Evolutionary conservation across 306 rosid genomes (phyloP), one percentile per base, ranked within the genome.

Genomic region (Ziziphus jujuba): DNA sequence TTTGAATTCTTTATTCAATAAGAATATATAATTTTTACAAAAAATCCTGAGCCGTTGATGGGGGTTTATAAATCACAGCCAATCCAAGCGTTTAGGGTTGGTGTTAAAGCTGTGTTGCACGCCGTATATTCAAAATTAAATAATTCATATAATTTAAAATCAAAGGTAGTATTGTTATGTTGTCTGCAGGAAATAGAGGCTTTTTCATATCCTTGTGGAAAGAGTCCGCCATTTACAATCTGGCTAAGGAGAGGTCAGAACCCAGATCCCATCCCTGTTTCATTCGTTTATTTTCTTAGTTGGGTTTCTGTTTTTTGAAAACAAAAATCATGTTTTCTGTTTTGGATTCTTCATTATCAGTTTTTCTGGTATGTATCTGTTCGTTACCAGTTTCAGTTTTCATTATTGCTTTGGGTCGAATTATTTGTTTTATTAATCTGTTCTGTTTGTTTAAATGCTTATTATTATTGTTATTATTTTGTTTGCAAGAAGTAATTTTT

Each of bases 181-280:
- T 50, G n/a, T n/a, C n/a, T n/a, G 55, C 24, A 50, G 22, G 48
- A 50, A 38, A 17, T 7, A 4, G 24, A 35, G 55, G 47, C 24
- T 36, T 38, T 48, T 45, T 49, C 60, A 12, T 11, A 15, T 5
- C 34, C 52, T 8, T 19, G 9, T 50, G 40, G 55, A 60, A 60
- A 52, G 54, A 43, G 67, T 34, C 36, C 44, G 49, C 56, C 7
- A 10, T 5, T 14, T 36, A 12, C 76, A 77, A 72, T 69, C 81
- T 76, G 77, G 84, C 79, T 59, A 58, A 22, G 58, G 66, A 54
- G 69, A 72, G 85, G 85, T 76, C 48, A 72, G 79, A 76, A 73
- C 69, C 72, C 40, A 72, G 79, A 76, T 81, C 72, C 56, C 60
- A 76, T 81, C 72, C 56, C 60, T 60, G 35, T 51, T 48, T 25